Evolutionary conservation across 495 filamentous ascomycete genomes (phyloP), one percentile per base, ranked within the genome.

Genomic region (Aspergillus baeticus): DNA sequence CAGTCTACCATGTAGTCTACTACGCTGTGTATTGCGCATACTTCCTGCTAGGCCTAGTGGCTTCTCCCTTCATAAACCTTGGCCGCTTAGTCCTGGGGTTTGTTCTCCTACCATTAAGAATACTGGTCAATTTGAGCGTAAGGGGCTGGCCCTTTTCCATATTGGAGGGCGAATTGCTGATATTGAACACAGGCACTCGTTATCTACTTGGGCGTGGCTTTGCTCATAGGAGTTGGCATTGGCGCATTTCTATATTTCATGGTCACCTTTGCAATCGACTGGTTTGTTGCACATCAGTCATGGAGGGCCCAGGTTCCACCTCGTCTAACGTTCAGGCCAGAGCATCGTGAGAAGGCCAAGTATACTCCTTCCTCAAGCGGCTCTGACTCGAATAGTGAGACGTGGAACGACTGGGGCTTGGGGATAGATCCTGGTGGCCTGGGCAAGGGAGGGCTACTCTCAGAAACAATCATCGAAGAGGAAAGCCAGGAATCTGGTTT

Each of bases 101-200:
- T n/a, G 55, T 60, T 45, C 59, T 74, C 39, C 62, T 75, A 17
- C 77, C 77, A 10, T 51, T 78, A 22, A 73, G 58, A 36, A 54
- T 86, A 22, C 63, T 88, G 1, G 69, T 71, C 20, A 84, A 76
- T 65, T 77, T 89, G 50, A 86, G 91, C 84, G 88, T 89, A 79
- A n/a, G n/a, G n/a, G n/a, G n/a, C n/a, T n/a, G n/a, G n/a, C n/a
- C n/a, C n/a, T n/a, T n/a, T n/a, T 29, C 4, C 26, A 8, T 4
- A 29, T 29, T 29, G 8, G 4, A 4, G 26, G 26, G 3, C 26
- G 8, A 29, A 29, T 29, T 29, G 26, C 26, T 29, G 26, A 29
- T 29, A 3, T 29, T 29, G 3, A n/a, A n/a, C n/a, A n/a, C 26
- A 88, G 86, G 81, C 83, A 44, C 63, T 89, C 20, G 85, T 87